Evolutionary conservation across 192 early-diverging fungal genomes (phyloP).

Genomic region (Backusella tarrabulga): DNA sequence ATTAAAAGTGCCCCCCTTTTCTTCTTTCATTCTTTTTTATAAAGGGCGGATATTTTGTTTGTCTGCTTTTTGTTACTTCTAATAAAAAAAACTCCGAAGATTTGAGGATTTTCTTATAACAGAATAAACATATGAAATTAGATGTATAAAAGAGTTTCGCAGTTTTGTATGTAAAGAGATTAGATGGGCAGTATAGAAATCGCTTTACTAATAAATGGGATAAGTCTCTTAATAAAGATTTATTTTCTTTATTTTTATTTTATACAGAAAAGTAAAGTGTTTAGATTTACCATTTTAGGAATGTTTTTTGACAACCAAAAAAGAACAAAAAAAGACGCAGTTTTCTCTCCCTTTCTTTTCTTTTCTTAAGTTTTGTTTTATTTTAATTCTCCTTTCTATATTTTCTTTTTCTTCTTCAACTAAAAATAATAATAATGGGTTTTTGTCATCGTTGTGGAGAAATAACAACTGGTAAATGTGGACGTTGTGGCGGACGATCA

Average conservation of each 20-base stretch:
- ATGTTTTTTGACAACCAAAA: slow-evolving; percentile 18
- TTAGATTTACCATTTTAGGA: slow-evolving; percentile 8
- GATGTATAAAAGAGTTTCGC: not conserved
- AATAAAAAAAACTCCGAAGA: not conserved
- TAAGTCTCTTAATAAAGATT: not conserved
- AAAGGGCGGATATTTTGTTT: not conserved
- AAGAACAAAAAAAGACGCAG: slow-evolving; percentile 1
- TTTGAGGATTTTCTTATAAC: not conserved
- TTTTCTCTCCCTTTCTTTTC: slow-evolving; percentile 14
- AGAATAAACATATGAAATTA: not conserved
- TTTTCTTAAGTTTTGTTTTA: slow-evolving; percentile 21
- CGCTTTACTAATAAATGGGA: too few relatives aligned
- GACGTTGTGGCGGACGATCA: slow-evolving; percentile 48
- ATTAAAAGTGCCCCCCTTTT: not conserved
- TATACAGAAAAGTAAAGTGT: not conserved
- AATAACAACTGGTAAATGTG: slow-evolving; percentile 43
- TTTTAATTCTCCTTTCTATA: not conserved
- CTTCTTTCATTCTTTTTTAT: not conserved
- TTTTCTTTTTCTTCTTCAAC: not conserved
- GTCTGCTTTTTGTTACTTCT: not conserved
- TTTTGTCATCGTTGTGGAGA: slow-evolving; percentile 55
- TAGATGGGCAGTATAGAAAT: too few relatives aligned
- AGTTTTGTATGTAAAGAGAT: not conserved
- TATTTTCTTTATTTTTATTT: not conserved
- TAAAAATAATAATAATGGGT: slow-evolving; percentile 36